phyloP scores from a whole-genome alignment of 176 grass and related monocot species.

The Poa annua region DNA sequence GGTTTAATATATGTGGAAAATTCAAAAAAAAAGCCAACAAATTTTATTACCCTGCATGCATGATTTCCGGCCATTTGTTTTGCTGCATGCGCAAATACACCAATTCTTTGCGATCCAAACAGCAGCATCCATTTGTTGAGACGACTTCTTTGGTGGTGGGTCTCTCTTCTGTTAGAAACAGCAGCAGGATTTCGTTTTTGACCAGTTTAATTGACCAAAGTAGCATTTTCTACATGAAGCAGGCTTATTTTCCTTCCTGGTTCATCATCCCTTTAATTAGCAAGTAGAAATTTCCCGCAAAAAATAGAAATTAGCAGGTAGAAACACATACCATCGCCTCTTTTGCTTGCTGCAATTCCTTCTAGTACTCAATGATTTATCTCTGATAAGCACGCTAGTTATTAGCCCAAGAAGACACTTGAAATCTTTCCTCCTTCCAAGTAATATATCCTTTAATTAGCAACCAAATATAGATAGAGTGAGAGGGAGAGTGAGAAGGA shows the following conservation, averaged over 20 bases:
- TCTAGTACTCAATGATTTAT: neutral
- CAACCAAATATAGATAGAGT: neutral
- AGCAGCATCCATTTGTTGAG: neutral
- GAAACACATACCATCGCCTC: neutral
- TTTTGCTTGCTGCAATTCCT: neutral
- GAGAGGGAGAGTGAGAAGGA: no score
- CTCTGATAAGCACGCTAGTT: no score
- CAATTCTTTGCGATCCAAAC: neutral
- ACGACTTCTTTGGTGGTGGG: no score
- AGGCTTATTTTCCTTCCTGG: neutral
- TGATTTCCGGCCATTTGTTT: neutral
- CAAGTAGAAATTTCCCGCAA: neutral
- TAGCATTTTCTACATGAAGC: no score
- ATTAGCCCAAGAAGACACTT: no score
- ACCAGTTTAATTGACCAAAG: no score
- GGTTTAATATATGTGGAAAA: no score
- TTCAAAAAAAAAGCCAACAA: no score
- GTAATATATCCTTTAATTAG: neutral
- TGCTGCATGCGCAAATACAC: neutral
- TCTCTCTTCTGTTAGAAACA: neutral
- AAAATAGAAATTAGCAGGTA: no score
- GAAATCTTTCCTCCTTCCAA: neutral
- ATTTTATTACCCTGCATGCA: neutral
- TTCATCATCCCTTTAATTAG: neutral
- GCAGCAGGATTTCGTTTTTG: neutral